phyloP scores from a whole-genome alignment of 208 protist genomes.

The Lotmaria passim region DNA sequence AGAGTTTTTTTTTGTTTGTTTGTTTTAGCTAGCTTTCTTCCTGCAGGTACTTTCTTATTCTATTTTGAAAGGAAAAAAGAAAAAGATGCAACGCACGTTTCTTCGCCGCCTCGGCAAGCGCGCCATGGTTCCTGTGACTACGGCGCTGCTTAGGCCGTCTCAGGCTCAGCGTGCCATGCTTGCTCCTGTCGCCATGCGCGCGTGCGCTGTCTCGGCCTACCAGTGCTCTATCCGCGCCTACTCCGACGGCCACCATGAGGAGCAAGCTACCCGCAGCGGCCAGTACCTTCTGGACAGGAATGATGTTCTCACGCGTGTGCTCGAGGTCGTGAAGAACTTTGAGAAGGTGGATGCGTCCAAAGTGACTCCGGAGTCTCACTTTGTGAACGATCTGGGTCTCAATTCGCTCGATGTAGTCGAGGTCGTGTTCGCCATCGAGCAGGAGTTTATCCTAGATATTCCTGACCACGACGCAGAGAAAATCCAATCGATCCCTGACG shows the following conservation, averaged over 20 bases:
- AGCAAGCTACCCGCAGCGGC: conserved; percentile 64
- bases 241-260: conserved; percentile 64
- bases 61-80: conserved; percentile 1
- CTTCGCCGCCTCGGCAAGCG: conserved; percentile 20
- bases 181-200: background rate
- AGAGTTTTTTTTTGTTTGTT: background rate
- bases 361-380: conserved; percentile 92
- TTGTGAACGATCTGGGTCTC: conserved; percentile 96
- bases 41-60: background rate
- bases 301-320: conserved; percentile 94
- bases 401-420: conserved; percentile 96
- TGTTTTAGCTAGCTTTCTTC: background rate
- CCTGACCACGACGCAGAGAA: conserved; percentile 96
- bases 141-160: conserved; percentile 21
- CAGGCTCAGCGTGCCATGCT: conserved; percentile 2
- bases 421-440: conserved; percentile 95
- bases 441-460: conserved; percentile 97
- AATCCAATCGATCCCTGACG: conserved; percentile 93
- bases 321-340: conserved; percentile 96
- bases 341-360: conserved; percentile 95
- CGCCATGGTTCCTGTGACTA: conserved; percentile 16
- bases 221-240: conserved; percentile 57
- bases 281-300: conserved; percentile 93
- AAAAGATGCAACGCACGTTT: conserved; percentile 37
- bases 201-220: conserved; percentile 8